phyloP scores from a whole-genome alignment of 2,329 filamentous ascomycete genomes.

The Xylaria sp. region DNA sequence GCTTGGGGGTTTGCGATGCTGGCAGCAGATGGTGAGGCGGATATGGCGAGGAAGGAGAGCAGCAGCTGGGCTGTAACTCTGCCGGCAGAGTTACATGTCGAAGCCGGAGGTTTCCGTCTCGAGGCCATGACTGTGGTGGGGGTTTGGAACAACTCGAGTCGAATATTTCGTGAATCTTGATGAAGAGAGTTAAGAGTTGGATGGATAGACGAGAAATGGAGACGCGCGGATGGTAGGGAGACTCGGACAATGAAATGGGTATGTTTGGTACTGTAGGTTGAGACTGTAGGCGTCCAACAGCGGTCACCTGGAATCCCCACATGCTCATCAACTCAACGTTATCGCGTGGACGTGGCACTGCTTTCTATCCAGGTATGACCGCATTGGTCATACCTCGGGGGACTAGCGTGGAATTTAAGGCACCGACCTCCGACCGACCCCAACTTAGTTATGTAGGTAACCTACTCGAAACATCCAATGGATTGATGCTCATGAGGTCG shows the following conservation, averaged over 20 bases:
- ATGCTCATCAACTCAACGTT: constrained; percentile 8
- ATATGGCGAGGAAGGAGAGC: constrained; percentile 68
- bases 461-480: too few species aligned
- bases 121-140: constrained; percentile 28
- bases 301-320: constrained; percentile 21
- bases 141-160: background rate
- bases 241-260: constrained; percentile 8
- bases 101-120: constrained; percentile 30
- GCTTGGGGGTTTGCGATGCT: constrained; percentile 43
- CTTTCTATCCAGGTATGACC: constrained; percentile 18
- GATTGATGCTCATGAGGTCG: too few species aligned
- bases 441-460: too few species aligned
- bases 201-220: background rate
- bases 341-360: constrained; percentile 26
- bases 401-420: too few species aligned
- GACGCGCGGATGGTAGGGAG: background rate
- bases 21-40: constrained; percentile 46
- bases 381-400: constrained; percentile 15
- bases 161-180: too few species aligned
- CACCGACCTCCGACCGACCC: too few species aligned
- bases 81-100: constrained; percentile 58
- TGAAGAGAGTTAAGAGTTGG: background rate
- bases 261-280: constrained; percentile 7
- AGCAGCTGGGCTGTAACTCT: constrained; percentile 66
- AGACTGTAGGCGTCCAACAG: constrained; percentile 11